A percentile compares a stretch with the other conserved stretches of the same genome.
Evolutionary conservation across 2,329 filamentous ascomycete species (phyloP).

Genomic region (Lojkania enalia): DNA sequence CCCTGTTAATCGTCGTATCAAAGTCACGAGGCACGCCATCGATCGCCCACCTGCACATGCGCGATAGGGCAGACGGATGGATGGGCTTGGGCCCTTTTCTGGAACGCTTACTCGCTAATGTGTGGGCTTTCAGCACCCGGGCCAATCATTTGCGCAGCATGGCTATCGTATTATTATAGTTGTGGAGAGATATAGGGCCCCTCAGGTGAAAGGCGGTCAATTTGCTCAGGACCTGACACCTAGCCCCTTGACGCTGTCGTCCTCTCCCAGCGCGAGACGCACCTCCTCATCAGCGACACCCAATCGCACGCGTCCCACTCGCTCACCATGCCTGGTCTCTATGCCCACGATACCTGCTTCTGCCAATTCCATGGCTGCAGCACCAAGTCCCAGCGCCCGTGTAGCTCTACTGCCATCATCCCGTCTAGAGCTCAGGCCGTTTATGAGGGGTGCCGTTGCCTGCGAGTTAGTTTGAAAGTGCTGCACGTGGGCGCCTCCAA

Average conservation of each 20-base stretch:
- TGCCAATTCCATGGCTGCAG: conserved; percentile 78
- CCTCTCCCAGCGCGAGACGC: conserved; percentile 82
- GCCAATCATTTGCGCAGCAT: no score
- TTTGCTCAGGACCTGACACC: conserved; percentile 46
- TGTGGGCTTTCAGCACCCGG: no score
- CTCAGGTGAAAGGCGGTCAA: not conserved
- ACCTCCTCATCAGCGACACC: conserved; percentile 91
- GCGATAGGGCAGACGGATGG: no score
- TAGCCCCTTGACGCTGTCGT: conserved; percentile 80
- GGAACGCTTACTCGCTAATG: no score
- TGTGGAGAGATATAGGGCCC: not conserved
- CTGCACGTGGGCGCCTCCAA: conserved; percentile 1
- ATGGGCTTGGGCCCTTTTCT: no score
- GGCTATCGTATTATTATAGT: no score
- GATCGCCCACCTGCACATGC: no score
- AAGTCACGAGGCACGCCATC: no score
- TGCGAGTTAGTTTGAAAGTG: not conserved
- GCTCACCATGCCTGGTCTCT: conserved; percentile 75
- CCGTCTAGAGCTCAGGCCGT: conserved; percentile 7
- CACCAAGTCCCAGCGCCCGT: conserved; percentile 61
- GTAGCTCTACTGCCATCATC: conserved; percentile 42
- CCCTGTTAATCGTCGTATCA: no score
- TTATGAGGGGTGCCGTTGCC: conserved; percentile 6
- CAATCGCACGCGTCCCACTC: conserved; percentile 83
- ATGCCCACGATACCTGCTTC: conserved; percentile 87